Conservation (phyloP, 2,329 filamentous ascomycete genomes). For the Aspergillus pseudoglaucus region DNA sequence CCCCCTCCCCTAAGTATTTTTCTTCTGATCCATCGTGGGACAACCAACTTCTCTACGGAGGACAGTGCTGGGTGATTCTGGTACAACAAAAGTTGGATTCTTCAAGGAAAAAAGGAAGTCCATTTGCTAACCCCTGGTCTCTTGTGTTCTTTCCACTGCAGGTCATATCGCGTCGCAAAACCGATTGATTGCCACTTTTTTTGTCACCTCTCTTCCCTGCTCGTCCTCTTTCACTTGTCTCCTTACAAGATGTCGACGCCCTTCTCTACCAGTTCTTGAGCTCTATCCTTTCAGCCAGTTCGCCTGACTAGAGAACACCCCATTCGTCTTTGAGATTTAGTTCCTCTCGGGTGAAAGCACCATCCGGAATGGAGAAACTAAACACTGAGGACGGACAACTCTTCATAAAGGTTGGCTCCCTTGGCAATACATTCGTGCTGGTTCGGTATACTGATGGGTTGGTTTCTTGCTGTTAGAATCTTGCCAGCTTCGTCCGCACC, state of each 20-base stretch:
- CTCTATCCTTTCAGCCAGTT: slow-evolving; percentile 27
- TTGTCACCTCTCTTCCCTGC: slow-evolving; percentile 6
- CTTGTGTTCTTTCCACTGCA: slow-evolving; percentile 6
- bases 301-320: slow-evolving; percentile 19
- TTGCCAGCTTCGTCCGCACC: slow-evolving; percentile 91
- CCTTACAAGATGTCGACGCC: slow-evolving; percentile 30
- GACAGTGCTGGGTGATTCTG: no score
- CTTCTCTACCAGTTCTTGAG: slow-evolving; percentile 26
- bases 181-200: slow-evolving; percentile 4
- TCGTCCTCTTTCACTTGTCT: slow-evolving; percentile 5
- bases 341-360: slow-evolving; percentile 21
- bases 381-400: slow-evolving; percentile 46
- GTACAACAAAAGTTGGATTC: no score
- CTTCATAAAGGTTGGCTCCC: slow-evolving; percentile 38
- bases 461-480: slow-evolving; percentile 56
- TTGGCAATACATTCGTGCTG: background rate
- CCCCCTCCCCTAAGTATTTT: no score
- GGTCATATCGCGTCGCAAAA: slow-evolving; percentile 18
- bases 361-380: slow-evolving; percentile 41
- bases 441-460: slow-evolving; percentile 5
- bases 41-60: no score
- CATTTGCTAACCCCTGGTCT: background rate
- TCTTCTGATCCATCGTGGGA: no score
- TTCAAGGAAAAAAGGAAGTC: background rate
- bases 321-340: slow-evolving; percentile 3